Conservation (phyloP, 805 yeast genomes). For the Teunomyces tritomae region DNA sequence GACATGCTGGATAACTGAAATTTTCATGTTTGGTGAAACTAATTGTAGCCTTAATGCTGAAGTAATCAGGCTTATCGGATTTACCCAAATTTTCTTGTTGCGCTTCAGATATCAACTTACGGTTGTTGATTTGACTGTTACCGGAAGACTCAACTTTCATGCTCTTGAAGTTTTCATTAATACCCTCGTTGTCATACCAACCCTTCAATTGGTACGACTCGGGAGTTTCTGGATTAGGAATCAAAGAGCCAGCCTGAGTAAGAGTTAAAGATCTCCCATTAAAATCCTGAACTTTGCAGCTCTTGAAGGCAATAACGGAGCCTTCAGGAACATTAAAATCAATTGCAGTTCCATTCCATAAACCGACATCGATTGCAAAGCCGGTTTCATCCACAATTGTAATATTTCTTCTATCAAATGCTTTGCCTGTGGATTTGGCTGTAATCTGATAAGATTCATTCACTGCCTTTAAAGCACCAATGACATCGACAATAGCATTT, state of each 20-base stretch:
- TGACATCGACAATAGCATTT: constrained; percentile 75
- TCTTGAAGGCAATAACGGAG: constrained; percentile 87
- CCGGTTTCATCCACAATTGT: constrained; percentile 82
- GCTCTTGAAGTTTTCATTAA: constrained; percentile 56
- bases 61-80: constrained; percentile 77
- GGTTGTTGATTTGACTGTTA: constrained; percentile 42
- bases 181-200: constrained; percentile 88
- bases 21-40: constrained; percentile 69
- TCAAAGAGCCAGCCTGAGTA: constrained; percentile 71
- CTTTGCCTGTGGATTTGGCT: constrained; percentile 84
- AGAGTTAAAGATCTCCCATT: constrained; percentile 82
- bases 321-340: constrained; percentile 74
- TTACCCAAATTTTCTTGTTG: constrained; percentile 67
- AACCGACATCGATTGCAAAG: constrained; percentile 70
- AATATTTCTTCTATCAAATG: constrained; percentile 89
- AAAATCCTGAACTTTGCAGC: constrained; percentile 84
- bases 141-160: constrained; percentile 52
- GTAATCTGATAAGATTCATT: constrained; percentile 74
- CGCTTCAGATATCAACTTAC: constrained; percentile 67
- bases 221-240: constrained; percentile 81
- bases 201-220: constrained; percentile 89
- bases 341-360: constrained; percentile 88
- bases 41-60: constrained; percentile 71
- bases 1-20: constrained; percentile 89
- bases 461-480: constrained; percentile 81